A percentile compares a stretch with the other conserved stretches of the same genome.
Conservation (phyloP, 148 eudicot genomes). For the Chenopodium suecicum region DNA sequence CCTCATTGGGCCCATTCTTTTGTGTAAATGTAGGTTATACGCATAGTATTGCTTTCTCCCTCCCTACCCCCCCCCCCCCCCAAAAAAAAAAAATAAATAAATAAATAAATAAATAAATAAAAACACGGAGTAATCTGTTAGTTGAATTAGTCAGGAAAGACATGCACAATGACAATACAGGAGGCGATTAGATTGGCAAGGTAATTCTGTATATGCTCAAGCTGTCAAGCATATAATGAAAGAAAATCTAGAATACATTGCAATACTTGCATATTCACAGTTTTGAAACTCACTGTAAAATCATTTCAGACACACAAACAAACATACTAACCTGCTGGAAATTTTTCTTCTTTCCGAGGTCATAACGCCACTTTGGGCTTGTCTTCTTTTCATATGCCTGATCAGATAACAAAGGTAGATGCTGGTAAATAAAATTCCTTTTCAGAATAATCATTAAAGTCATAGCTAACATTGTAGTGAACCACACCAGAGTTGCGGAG, state of each 20-base stretch:
- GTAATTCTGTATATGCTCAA: background rate
- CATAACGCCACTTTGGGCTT: constrained; percentile 83
- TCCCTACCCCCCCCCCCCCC: too few species aligned
- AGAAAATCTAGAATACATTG: background rate
- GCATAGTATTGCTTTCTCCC: too few species aligned
- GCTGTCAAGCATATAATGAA: background rate
- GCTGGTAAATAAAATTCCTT: background rate
- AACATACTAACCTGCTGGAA: constrained; percentile 75
- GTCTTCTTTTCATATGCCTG: constrained; percentile 98
- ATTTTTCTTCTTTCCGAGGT: constrained; percentile 90
- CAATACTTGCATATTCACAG: background rate
- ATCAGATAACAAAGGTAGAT: constrained; percentile 3
- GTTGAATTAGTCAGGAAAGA: too few species aligned
- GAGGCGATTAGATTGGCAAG: too few species aligned
- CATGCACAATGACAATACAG: too few species aligned
- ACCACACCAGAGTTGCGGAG: background rate
- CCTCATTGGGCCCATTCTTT: background rate
- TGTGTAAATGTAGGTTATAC: too few species aligned
- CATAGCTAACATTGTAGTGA: constrained; percentile 3
- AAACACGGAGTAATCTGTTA: too few species aligned
- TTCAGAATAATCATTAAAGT: background rate
- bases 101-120: too few species aligned
- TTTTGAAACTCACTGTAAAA: background rate
- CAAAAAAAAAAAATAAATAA: too few species aligned
- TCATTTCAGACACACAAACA: background rate